These are phyloP conservation scores for Didymella arachidicola DNA, from an alignment of 2,329 filamentous ascomycete species.

Conservation along the genomic window DNA sequence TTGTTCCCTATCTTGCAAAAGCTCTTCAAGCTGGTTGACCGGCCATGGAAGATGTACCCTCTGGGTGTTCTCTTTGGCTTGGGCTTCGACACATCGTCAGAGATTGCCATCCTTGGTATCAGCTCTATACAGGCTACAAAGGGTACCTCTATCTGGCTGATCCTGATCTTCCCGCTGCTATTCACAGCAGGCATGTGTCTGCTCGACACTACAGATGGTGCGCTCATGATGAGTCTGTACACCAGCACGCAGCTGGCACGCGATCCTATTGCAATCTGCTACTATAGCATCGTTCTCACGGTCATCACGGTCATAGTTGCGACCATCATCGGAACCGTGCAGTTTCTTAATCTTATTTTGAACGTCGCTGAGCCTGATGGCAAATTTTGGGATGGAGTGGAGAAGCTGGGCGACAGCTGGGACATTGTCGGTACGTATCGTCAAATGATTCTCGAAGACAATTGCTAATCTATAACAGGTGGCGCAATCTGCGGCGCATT, in stretches of 20 bases:
- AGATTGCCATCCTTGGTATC: conserved; percentile 91
- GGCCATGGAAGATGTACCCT: conserved; percentile 95
- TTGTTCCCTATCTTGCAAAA: conserved; percentile 74
- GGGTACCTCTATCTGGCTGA: conserved; percentile 92
- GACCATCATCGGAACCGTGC: conserved; percentile 83
- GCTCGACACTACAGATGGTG: conserved; percentile 89
- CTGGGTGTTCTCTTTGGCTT: conserved; percentile 85
- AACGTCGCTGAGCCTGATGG: conserved; percentile 78
- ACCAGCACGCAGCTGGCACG: conserved; percentile 78
- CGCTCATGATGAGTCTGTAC: conserved; percentile 94
- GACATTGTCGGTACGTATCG: conserved; percentile 56
- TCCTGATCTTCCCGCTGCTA: conserved; percentile 86
- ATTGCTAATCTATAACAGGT: conserved; percentile 33
- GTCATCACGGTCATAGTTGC: conserved; percentile 84
- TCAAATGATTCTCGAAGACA: not conserved
- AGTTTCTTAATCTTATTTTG: conserved; percentile 79
- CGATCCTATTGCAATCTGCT: conserved; percentile 87
- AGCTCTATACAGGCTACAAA: conserved; percentile 84
- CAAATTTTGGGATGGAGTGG: conserved; percentile 89
- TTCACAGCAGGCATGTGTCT: conserved; percentile 98
- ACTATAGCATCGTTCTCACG: conserved; percentile 90
- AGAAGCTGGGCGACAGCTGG: conserved; percentile 54
- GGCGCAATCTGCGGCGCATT: conserved; percentile 88
- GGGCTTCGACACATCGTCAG: conserved; percentile 94
- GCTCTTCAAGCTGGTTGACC: conserved; percentile 76